Base-by-base conservation (phyloP, 208 protist genomes). In the Acanthamoeba sp. region DNA sequence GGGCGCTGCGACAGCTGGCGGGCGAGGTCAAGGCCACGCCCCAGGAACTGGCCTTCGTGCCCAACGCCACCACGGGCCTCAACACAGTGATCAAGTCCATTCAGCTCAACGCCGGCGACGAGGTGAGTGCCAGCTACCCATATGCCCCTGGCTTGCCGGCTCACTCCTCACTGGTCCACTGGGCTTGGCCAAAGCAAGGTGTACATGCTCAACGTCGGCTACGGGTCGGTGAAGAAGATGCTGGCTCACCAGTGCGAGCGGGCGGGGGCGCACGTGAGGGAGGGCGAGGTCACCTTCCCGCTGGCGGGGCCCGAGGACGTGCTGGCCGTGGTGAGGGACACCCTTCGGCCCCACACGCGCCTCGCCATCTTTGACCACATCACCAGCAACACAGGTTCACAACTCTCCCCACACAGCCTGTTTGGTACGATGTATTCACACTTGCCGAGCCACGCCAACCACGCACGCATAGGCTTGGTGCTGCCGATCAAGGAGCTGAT, bases 211-310 rank as follows among this genome's bases (percentile, higher is more conserved):
- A 97, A 98, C 92, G 97, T 96, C 0, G 97, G 98, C 95, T 99
- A 99, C 94, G 96, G 98, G 42, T 96, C 97, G 0, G 98, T 99
- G 48, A 98, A 98, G 93, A 99, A 98, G 96, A 99, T 99, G 97
- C 94, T 98, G 96, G 97, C 96, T 90, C 97, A 98, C 85, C 97
- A 96, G 55, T 98, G 98, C 92, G 87, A 97, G 64, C 95, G 98
- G 42, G 97, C 98, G 29, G 97, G 96, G 36, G 98, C 97, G 1
- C 40, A 80, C 12, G 94, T 97, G 42, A 96, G 98, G 94, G 97
- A 98, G 85, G 89, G 98, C 42, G 73, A 95, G 1, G 57, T 98
- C 80, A 95, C 93, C 55, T 95, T 96, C 40, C 97, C 96, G 57
- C 91, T 98, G 32, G 96, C 98, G 85, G 95, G 98, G 85, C 82